These are phyloP conservation scores for Sporothrix mexicana DNA, from an alignment of 2,329 filamentous ascomycete species.

Conservation along the genomic window DNA sequence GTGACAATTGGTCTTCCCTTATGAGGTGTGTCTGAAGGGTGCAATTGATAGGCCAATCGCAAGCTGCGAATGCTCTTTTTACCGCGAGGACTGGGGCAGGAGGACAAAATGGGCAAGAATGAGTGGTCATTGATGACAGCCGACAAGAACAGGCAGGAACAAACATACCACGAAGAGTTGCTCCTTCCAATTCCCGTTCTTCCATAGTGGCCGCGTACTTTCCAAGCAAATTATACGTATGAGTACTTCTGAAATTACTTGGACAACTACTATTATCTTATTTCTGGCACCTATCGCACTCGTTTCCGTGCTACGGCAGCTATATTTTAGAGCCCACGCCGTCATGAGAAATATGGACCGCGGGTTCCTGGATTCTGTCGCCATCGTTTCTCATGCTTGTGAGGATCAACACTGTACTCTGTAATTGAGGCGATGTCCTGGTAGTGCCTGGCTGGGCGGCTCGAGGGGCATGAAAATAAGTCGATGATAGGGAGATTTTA, in stretches of 20 bases:
- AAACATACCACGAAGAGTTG: not conserved
- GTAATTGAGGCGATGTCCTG: not conserved
- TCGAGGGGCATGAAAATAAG: conserved; percentile 9
- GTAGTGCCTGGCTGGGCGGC: not conserved
- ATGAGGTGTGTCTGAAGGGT: conserved; percentile 15
- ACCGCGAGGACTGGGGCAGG: not conserved
- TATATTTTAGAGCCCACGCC: not conserved
- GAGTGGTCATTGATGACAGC: not conserved
- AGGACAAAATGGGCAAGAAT: not conserved
- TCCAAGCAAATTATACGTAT: no score
- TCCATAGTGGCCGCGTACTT: conserved; percentile 33
- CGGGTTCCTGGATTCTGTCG: not conserved
- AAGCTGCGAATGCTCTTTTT: conserved; percentile 10
- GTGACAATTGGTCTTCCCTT: not conserved
- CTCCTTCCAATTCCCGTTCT: conserved; percentile 33
- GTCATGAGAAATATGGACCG: conserved; percentile 5
- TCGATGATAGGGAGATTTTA: not conserved
- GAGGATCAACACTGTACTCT: not conserved
- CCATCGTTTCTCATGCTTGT: no score
- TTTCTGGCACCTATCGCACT: conserved; percentile 11
- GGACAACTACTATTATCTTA: no score
- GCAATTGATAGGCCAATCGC: conserved; percentile 3
- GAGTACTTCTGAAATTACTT: no score
- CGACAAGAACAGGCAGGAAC: not conserved
- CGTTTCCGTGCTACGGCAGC: conserved; percentile 15